Base-by-base conservation (phyloP, 257 asterid genomes). In the Nicotiana benthamiana region DNA sequence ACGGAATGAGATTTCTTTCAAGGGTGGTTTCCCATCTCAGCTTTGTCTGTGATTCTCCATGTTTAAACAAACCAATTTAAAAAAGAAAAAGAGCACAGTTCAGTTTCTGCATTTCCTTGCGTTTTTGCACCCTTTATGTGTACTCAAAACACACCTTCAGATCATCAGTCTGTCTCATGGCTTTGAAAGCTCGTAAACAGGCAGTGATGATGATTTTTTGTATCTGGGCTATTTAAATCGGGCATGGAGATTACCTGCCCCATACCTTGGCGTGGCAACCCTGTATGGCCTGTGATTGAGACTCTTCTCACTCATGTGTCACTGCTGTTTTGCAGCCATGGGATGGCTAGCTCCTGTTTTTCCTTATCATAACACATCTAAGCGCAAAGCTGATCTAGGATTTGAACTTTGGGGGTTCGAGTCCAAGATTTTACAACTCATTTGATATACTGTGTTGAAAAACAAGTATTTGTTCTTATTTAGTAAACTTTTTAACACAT, bases 11-110 rank as follows among this genome's bases (percentile, higher is more conserved):
- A 26, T 67, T 79, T 83, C 84, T 61, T 75, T 82, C 20, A 82
- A 83, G 90, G 90, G 90, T 76, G 88, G 91, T 90, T 90, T 86
- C 89, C 86, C 85, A 86, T 87, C 83, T 87, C 86, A 82, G 85
- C 62, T n/a, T 65, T 24, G 86, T 87, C 88, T 3, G 34, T 75
- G 82, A 65, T 80, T 66, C 52, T 20, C 6, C 57, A 2, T 4
- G 16, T 36, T 46, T 9, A 70, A 70, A 75, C 11, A n/a, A 51
- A 28, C 13, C 22, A 51, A 82, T 8, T 40, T 40, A 8, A n/a
- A 20, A 22, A 15, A 22, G 26, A 36, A 27, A 56, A 30, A 70
- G 8, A 12, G 15, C 4, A 22, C 57, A 13, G 22, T 43, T 43
- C 59, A 22, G 59, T 70, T 70, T 46, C 59, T 70, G 7, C 12